phyloP scores from a whole-genome alignment of 768 basidiomycete genomes.

The Suillus luteus region DNA sequence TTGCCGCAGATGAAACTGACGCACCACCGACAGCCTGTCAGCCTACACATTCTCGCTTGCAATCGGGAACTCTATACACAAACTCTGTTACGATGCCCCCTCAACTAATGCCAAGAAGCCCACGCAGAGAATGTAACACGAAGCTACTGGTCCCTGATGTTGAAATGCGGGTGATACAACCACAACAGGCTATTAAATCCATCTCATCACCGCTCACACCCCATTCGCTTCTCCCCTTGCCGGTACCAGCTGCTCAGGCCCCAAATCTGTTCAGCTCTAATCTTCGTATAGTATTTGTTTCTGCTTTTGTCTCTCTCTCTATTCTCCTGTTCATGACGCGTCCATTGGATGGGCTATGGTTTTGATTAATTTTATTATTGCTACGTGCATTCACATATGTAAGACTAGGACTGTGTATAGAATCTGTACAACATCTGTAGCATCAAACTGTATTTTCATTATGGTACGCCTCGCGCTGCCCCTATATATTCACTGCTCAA shows the following conservation, averaged over 20 bases:
- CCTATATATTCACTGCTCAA: not conserved
- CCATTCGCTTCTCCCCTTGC: conserved; percentile 1
- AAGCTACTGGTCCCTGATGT: not conserved
- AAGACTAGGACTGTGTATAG: not conserved
- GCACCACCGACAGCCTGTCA: not conserved
- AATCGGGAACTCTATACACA: conserved; percentile 1
- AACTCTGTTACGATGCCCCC: not conserved
- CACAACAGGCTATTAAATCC: conserved; percentile 3
- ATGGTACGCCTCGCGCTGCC: not conserved
- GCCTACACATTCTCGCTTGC: not conserved
- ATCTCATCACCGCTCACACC: conserved; percentile 3
- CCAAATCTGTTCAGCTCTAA: not conserved
- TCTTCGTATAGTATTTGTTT: not conserved
- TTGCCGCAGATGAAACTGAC: not conserved
- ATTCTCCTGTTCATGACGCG: not conserved
- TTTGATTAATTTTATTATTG: conserved; percentile 4
- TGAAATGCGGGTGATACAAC: not conserved
- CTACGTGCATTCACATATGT: not conserved
- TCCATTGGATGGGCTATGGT: not conserved
- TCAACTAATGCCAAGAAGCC: not conserved
- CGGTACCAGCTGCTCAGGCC: conserved; percentile 2
- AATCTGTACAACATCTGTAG: not conserved
- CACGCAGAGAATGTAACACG: not conserved
- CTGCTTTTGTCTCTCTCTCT: not conserved
- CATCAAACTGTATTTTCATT: conserved; percentile 6